phyloP scores from a whole-genome alignment of 1,139 yeast genomes.

The Zygoascus sp. region DNA sequence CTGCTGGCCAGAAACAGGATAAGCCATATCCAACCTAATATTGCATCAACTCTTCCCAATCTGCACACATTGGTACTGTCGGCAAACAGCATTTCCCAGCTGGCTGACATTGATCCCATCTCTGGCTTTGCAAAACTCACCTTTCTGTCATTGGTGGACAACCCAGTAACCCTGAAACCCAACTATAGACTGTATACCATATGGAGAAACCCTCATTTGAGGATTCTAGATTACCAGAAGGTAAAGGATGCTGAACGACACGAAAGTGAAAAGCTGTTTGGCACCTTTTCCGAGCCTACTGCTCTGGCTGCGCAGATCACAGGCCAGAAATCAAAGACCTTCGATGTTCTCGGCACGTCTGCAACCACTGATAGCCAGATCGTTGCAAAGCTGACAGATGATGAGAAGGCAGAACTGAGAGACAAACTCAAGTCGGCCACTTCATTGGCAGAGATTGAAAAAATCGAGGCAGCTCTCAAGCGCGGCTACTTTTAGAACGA shows the following conservation, averaged over 20 bases:
- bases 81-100: slow-evolving; percentile 46
- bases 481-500: slow-evolving; percentile 35
- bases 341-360: slow-evolving; percentile 17
- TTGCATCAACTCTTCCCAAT: slow-evolving; percentile 41
- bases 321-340: slow-evolving; percentile 25
- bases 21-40: slow-evolving; percentile 35
- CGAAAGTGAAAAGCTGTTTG: slow-evolving; percentile 45
- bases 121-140: slow-evolving; percentile 39
- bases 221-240: slow-evolving; percentile 61
- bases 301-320: slow-evolving; percentile 30
- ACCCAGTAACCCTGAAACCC: slow-evolving; percentile 52
- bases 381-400: slow-evolving; percentile 46
- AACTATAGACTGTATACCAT: slow-evolving; percentile 59
- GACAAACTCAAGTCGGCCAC: slow-evolving; percentile 56
- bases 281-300: slow-evolving; percentile 37
- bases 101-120: slow-evolving; percentile 42
- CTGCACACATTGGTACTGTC: slow-evolving; percentile 49
- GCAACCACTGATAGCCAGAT: slow-evolving; percentile 26
- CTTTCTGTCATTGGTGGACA: slow-evolving; percentile 53
- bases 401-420: slow-evolving; percentile 50
- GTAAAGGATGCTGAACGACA: slow-evolving; percentile 54
- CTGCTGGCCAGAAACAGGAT: slow-evolving; percentile 60
- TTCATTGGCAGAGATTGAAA: slow-evolving; percentile 67
- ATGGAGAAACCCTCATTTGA: slow-evolving; percentile 59
- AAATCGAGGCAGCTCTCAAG: slow-evolving; percentile 53